phyloP scores from a whole-genome alignment of 768 basidiomycete genomes.

The Suillus subaureus region DNA sequence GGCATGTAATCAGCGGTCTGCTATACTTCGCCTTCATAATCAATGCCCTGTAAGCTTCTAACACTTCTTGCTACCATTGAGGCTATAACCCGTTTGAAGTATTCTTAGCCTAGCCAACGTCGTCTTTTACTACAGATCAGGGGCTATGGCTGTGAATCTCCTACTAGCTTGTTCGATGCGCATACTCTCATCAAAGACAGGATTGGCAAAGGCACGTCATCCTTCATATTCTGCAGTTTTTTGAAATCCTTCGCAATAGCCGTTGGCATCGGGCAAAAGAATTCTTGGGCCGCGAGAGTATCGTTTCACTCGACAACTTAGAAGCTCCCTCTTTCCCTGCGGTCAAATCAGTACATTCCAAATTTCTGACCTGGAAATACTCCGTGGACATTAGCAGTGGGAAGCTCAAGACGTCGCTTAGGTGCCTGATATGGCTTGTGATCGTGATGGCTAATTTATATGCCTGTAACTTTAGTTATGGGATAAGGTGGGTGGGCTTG shows the following conservation, averaged over 20 bases:
- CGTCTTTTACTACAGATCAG: slow-evolving; percentile 65
- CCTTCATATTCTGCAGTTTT: too few species aligned
- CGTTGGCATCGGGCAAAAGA: too few species aligned
- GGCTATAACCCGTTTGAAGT: slow-evolving; percentile 35
- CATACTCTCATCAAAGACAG: too few species aligned
- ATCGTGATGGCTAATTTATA: slow-evolving; percentile 79
- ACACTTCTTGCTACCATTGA: neutral
- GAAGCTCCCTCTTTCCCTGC: neutral
- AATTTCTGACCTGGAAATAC: slow-evolving; percentile 12
- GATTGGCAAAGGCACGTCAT: too few species aligned
- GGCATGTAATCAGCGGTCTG: slow-evolving; percentile 63
- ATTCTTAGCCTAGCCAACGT: slow-evolving; percentile 83
- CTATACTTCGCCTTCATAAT: slow-evolving; percentile 87
- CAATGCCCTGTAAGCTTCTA: slow-evolving; percentile 67
- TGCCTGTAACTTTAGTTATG: slow-evolving; percentile 58
- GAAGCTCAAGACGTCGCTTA: slow-evolving; percentile 49
- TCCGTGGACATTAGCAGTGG: slow-evolving; percentile 65
- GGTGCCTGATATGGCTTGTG: slow-evolving; percentile 57
- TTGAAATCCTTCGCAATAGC: too few species aligned
- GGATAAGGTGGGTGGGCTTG: too few species aligned
- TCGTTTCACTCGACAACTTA: neutral
- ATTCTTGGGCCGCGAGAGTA: slow-evolving; percentile 26
- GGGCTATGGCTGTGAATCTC: too few species aligned
- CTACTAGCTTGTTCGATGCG: too few species aligned
- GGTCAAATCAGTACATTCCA: neutral